Conservation (phyloP, 2,329 filamentous ascomycete genomes). For the Lachnellula occidentalis region DNA sequence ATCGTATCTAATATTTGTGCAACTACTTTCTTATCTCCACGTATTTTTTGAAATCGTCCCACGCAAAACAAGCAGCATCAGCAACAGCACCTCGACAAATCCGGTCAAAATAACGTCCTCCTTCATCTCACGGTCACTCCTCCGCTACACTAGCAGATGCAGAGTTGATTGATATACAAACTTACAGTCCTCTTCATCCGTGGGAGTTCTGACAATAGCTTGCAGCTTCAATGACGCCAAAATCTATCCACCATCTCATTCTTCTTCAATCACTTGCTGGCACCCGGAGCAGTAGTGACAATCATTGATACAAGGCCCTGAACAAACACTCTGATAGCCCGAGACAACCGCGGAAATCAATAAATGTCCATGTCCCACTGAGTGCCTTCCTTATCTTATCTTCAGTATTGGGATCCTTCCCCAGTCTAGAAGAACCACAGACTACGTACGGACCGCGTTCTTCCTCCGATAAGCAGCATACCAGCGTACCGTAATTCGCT, state of each 20-base stretch:
- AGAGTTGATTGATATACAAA: conserved; percentile 10
- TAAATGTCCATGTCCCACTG: no score
- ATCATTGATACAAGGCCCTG: conserved; percentile 13
- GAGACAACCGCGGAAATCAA: no score
- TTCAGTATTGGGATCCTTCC: no score
- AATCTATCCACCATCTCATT: conserved; percentile 25
- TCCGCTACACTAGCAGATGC: not conserved
- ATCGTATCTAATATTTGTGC: not conserved
- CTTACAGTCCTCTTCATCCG: not conserved
- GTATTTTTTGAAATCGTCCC: conserved; percentile 1
- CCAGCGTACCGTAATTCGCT: not conserved
- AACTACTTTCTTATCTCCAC: conserved; percentile 5
- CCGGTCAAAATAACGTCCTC: not conserved
- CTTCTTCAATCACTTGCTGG: conserved; percentile 29
- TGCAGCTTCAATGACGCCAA: conserved; percentile 26
- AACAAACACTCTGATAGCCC: no score
- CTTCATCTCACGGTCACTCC: not conserved
- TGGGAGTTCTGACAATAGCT: not conserved
- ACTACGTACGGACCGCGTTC: not conserved
- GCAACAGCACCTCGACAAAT: not conserved
- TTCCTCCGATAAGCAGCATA: conserved; percentile 9
- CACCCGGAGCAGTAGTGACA: conserved; percentile 19
- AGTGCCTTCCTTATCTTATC: no score
- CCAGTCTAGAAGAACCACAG: not conserved
- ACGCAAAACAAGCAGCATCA: not conserved